Conservation (phyloP, 1,284 basidiomycete species). For the Pholiota adiposa region DNA sequence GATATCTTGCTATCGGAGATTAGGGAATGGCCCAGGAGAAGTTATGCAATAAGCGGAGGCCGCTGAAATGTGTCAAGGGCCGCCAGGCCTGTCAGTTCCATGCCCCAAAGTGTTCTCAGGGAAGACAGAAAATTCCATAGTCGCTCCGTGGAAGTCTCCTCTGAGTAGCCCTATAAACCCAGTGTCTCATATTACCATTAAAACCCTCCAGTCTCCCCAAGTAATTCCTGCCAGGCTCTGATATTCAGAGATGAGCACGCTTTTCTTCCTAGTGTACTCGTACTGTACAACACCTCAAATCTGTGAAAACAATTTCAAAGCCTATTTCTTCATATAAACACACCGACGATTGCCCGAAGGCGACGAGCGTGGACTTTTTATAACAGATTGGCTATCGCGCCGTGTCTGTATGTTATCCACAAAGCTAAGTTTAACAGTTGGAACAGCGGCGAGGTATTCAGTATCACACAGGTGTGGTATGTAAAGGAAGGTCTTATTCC, state of each 20-base stretch:
- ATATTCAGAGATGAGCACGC: too few relatives aligned
- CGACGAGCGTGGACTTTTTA: not conserved
- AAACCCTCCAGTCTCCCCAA: not conserved
- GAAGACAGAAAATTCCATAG: not conserved
- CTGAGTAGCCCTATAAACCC: not conserved
- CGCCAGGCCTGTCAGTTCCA: not conserved
- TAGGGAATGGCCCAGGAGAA: constrained; percentile 8
- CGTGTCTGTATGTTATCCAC: not conserved
- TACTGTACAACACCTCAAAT: too few relatives aligned
- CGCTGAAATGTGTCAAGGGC: not conserved
- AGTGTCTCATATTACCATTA: not conserved
- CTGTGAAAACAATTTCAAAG: not conserved
- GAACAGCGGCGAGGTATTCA: not conserved
- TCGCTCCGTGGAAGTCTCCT: not conserved
- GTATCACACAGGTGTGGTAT: not conserved
- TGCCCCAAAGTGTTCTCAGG: constrained; percentile 3
- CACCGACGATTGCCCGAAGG: constrained; percentile 17
- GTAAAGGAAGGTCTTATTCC: not conserved
- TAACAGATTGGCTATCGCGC: not conserved
- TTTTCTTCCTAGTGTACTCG: too few relatives aligned
- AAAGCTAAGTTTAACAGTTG: not conserved
- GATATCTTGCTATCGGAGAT: constrained; percentile 14
- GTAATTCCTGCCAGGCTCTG: too few relatives aligned
- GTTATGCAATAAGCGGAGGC: not conserved
- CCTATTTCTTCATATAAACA: constrained; percentile 3